Percentiles rank a stretch among this genome's conserved stretches.
These are phyloP conservation scores for Coemansia sp. DNA, from an alignment of 192 early-diverging fungal genomes.

Conservation along the genomic window DNA sequence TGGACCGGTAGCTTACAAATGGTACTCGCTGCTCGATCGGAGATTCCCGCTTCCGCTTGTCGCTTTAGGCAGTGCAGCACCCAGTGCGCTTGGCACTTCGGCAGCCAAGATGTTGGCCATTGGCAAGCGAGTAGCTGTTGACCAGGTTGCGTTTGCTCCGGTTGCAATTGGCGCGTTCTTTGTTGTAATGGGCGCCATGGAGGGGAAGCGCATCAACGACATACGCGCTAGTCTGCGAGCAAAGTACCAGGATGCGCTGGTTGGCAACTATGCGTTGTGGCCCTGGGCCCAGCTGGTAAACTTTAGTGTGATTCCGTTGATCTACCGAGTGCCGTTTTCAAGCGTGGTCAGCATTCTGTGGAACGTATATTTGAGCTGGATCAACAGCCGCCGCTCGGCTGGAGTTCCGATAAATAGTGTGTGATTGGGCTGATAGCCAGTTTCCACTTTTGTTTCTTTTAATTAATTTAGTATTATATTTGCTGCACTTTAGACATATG, in stretches of 20 bases:
- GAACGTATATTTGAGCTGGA: constrained; percentile 67
- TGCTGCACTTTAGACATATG: not conserved
- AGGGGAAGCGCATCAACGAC: constrained; percentile 49
- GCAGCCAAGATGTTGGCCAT: constrained; percentile 14
- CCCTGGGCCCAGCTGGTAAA: constrained; percentile 69
- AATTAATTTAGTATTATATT: not conserved
- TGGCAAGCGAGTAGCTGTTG: constrained; percentile 55
- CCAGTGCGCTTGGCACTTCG: not conserved
- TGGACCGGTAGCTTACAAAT: constrained; percentile 62
- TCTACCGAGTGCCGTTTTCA: constrained; percentile 64
- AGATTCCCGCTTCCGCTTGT: constrained; percentile 52
- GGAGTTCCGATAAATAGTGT: too few species aligned
- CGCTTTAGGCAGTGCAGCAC: not conserved
- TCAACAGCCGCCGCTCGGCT: constrained; percentile 41
- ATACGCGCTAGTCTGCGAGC: constrained; percentile 55
- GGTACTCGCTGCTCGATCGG: constrained; percentile 63
- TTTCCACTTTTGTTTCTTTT: not conserved
- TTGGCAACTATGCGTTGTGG: constrained; percentile 54
- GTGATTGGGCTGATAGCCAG: not conserved
- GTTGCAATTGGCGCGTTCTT: constrained; percentile 63
- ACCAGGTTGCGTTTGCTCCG: constrained; percentile 66
- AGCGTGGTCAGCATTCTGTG: constrained; percentile 64
- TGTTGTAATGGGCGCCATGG: constrained; percentile 57
- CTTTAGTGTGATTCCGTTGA: constrained; percentile 65
- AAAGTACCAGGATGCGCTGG: constrained; percentile 19